Base-by-base conservation (phyloP, 768 basidiomycete species). In the Pholiota conissans region DNA sequence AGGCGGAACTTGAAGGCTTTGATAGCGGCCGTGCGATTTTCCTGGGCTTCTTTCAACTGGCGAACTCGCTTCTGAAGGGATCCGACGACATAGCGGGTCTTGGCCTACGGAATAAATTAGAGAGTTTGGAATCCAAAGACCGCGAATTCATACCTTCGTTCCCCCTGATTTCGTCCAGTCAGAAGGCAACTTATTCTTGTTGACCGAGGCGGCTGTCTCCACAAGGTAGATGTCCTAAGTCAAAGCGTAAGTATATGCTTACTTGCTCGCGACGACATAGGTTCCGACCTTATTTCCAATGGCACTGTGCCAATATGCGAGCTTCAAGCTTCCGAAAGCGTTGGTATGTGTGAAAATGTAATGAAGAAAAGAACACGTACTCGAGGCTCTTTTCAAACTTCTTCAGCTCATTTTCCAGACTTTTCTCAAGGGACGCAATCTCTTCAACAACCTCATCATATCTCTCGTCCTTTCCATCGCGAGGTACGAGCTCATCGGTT, bases 11-110 rank as follows among this genome's bases (percentile, higher is more conserved):
- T 91, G 77, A 98, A 99, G 9, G 84, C 81, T 69, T 90, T 94
- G 73, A 93, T 85, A 5, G 86, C 85, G 2, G 84, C 81, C 58
- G 79, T 90, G 37, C 90, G 87, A 55, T 85, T 93, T 73, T 99
- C 97, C 39, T 93, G 85, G 3, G 93, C 95, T 74, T 99, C 97
- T 73, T 98, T 98, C 29, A 97, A 79, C 56, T 84, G 74, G 18
- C 93, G 86, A 51, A 98, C 83, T 28, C 85, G 85, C 4, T 80
- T 65, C 56, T 85, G 83, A 2, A 94, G 80, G 24, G 89, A 79
- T 1, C 88, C 87, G 5, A 94, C 88, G 5, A 85, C 76, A 78
- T 88, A 99, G 20, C 97, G 89, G 13, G 78, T 79, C 63, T 82
- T 82, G 26, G 84, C 83, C 90, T 96, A 66, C 52, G 55, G 45